Percentiles rank a stretch among this genome's conserved stretches.
Conservation (phyloP, 2,329 filamentous ascomycete genomes). For the Nannizzia gypsea region DNA sequence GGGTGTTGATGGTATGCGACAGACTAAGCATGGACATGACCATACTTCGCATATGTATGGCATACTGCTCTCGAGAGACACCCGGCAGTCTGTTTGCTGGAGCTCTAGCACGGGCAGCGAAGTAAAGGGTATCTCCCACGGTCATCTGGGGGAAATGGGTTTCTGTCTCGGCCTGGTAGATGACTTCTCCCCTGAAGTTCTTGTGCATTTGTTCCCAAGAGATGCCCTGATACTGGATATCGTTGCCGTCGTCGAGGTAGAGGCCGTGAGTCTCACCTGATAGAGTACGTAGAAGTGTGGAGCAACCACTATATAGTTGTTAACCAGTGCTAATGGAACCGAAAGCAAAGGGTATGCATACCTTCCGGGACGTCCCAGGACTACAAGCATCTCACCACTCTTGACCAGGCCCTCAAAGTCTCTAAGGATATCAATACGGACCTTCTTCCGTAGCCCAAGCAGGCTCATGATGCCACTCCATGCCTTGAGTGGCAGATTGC, state of each 20-base stretch:
- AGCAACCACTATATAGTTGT: conserved; percentile 41
- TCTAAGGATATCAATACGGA: conserved; percentile 48
- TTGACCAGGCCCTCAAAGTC: conserved; percentile 53
- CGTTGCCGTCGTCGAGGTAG: conserved; percentile 54
- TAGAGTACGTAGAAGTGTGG: conserved; percentile 74
- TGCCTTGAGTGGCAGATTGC: conserved; percentile 32
- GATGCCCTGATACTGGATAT: conserved; percentile 65
- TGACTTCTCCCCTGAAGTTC: conserved; percentile 66
- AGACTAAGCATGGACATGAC: conserved; percentile 36
- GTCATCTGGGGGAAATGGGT: conserved; percentile 75
- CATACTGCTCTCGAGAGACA: conserved; percentile 28
- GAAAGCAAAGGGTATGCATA: conserved; percentile 1
- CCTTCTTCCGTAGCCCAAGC: conserved; percentile 22
- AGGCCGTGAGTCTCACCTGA: conserved; percentile 78
- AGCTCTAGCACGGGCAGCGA: conserved; percentile 77
- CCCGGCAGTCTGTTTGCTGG: conserved; percentile 59
- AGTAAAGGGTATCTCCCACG: conserved; percentile 74
- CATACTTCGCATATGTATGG: conserved; percentile 34
- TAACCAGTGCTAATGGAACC: neutral
- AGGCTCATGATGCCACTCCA: conserved; percentile 18
- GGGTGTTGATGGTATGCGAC: conserved; percentile 64
- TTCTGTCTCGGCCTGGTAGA: conserved; percentile 81
- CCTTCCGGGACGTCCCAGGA: conserved; percentile 42
- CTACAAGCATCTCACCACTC: conserved; percentile 46
- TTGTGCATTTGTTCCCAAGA: conserved; percentile 28